These are phyloP conservation scores for Salix arbutifolia DNA, from an alignment of 345 rosid species.

Conservation along the genomic window DNA sequence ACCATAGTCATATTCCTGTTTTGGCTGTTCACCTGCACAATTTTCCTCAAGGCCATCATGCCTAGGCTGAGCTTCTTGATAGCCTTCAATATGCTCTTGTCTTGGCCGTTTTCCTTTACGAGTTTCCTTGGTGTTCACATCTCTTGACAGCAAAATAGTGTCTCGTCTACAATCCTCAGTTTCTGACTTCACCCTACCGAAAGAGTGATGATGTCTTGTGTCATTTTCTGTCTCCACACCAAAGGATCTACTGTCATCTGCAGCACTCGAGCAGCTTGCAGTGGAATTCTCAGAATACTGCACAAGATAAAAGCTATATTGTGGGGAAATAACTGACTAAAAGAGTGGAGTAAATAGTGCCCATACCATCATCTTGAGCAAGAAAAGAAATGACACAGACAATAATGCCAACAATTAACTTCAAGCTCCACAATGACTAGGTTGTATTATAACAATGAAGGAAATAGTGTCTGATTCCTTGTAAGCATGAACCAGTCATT, in stretches of 20 bases:
- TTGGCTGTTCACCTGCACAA: slow-evolving; percentile 55
- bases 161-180: slow-evolving; percentile 37
- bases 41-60: slow-evolving; percentile 20
- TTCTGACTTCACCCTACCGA: slow-evolving; percentile 34
- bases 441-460: too few relatives aligned
- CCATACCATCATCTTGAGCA: too few relatives aligned
- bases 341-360: too few relatives aligned
- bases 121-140: slow-evolving; percentile 29
- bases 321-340: too few relatives aligned
- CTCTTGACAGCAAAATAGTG: slow-evolving; percentile 9
- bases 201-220: slow-evolving; percentile 12
- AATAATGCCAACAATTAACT: too few relatives aligned
- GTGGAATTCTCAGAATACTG: slow-evolving; percentile 8
- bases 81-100: slow-evolving; percentile 42
- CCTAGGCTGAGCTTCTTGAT: slow-evolving; percentile 23
- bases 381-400: too few relatives aligned
- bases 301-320: background rate
- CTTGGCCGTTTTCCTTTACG: slow-evolving; percentile 63
- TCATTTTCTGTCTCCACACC: slow-evolving; percentile 24
- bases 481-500: too few relatives aligned
- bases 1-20: slow-evolving; percentile 43
- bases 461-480: too few relatives aligned
- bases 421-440: too few relatives aligned
- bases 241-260: slow-evolving; percentile 21
- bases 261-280: slow-evolving; percentile 8